Conservation (phyloP, 1,284 basidiomycete genomes). For the Anthracocystis panici-leucophaei region DNA sequence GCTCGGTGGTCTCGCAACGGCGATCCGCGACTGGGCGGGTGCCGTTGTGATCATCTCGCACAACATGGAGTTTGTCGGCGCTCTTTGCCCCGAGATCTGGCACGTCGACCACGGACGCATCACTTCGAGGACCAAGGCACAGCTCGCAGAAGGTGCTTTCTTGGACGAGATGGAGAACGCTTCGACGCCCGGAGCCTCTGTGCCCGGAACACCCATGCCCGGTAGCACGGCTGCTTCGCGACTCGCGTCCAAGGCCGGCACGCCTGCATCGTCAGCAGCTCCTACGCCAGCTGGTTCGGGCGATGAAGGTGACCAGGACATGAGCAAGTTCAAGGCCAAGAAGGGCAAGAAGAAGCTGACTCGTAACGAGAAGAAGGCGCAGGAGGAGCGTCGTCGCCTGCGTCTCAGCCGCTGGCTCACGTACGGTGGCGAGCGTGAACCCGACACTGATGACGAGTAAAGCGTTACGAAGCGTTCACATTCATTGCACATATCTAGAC, state of each 20-base stretch:
- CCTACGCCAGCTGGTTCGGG: slow-evolving; percentile 71
- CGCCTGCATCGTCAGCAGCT: slow-evolving; percentile 68
- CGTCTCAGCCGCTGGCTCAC: slow-evolving; percentile 64
- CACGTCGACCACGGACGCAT: slow-evolving; percentile 79
- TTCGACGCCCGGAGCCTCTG: slow-evolving; percentile 78
- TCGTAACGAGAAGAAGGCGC: slow-evolving; percentile 68
- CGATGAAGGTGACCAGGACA: slow-evolving; percentile 70
- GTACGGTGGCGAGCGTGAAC: slow-evolving; percentile 66
- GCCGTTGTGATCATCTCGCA: slow-evolving; percentile 98
- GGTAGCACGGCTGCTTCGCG: slow-evolving; percentile 71
- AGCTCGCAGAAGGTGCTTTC: slow-evolving; percentile 82
- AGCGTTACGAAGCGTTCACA: neutral
- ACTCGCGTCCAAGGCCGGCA: slow-evolving; percentile 69
- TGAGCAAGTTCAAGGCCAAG: slow-evolving; percentile 68
- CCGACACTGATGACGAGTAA: slow-evolving; percentile 67
- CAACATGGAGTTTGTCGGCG: slow-evolving; percentile 74
- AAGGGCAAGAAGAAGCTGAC: slow-evolving; percentile 70
- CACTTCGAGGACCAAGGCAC: slow-evolving; percentile 86
- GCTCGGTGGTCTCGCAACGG: slow-evolving; percentile 90
- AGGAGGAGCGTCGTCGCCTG: slow-evolving; percentile 66
- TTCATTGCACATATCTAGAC: slow-evolving; percentile 4
- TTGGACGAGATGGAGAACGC: slow-evolving; percentile 71
- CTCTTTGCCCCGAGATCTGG: slow-evolving; percentile 75
- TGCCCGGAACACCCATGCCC: slow-evolving; percentile 74
- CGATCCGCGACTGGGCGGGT: slow-evolving; percentile 95